These are phyloP conservation scores for Cladophialophora exuberans DNA, from an alignment of 2,329 filamentous ascomycete genomes.

Conservation along the genomic window DNA sequence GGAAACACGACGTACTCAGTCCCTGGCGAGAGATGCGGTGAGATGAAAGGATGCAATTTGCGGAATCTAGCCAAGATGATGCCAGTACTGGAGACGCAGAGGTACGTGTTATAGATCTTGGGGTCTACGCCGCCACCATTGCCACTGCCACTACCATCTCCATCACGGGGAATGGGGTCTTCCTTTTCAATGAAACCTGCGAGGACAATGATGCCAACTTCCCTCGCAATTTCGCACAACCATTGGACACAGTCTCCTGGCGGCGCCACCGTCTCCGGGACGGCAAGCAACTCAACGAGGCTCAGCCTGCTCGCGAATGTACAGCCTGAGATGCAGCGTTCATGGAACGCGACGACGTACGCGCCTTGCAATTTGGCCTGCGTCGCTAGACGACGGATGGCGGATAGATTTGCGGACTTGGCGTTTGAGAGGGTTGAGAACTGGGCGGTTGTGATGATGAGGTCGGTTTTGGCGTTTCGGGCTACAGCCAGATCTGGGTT, in stretches of 20 bases:
- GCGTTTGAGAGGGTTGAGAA: not conserved
- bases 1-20: too few relatives aligned
- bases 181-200: not conserved
- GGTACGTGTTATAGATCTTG: too few relatives aligned
- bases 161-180: too few relatives aligned
- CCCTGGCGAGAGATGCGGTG: too few relatives aligned
- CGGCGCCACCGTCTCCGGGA: not conserved
- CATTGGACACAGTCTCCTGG: not conserved
- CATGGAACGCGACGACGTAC: not conserved
- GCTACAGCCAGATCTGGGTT: too few relatives aligned
- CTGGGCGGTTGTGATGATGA: not conserved
- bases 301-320: not conserved
- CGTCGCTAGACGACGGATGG: not conserved
- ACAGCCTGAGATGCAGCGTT: not conserved
- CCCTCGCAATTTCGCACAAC: not conserved
- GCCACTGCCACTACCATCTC: too few relatives aligned
- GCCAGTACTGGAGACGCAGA: too few relatives aligned
- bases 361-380: not conserved
- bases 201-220: not conserved
- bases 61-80: not conserved
- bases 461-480: too few relatives aligned
- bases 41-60: not conserved
- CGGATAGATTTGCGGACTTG: not conserved
- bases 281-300: not conserved
- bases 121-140: too few relatives aligned